A percentile compares a stretch with the other conserved stretches of the same genome.
Evolutionary conservation across 352 stramenopile genomes (phyloP).

Genomic region (Phytophthora boehmeriae): DNA sequence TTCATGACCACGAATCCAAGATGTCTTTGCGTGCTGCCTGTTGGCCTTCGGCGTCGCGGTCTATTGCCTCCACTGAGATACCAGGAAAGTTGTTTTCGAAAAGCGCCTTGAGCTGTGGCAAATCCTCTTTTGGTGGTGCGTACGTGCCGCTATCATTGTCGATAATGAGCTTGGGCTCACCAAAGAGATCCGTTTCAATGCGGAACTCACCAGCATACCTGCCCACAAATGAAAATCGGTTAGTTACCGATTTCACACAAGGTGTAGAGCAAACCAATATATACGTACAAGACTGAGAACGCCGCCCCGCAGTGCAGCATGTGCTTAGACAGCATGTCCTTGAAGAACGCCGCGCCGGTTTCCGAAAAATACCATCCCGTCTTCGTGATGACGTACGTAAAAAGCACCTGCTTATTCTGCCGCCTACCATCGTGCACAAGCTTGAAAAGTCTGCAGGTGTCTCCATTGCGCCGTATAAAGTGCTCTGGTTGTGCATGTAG

Average conservation of each 20-base stretch:
- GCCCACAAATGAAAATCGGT: constrained; percentile 2
- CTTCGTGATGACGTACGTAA: constrained; percentile 48
- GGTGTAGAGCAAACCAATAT: not conserved
- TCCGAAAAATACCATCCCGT: constrained; percentile 54
- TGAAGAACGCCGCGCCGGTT: constrained; percentile 46
- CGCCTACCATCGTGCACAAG: constrained; percentile 40
- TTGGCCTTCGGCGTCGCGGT: constrained; percentile 29
- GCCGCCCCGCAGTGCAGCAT: constrained; percentile 45
- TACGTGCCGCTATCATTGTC: constrained; percentile 53
- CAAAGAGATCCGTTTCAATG: constrained; percentile 33
- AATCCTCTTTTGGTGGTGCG: constrained; percentile 36
- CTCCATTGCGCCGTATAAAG: constrained; percentile 30
- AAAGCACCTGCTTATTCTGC: constrained; percentile 40
- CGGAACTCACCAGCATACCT: constrained; percentile 46
- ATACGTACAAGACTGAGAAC: constrained; percentile 41
- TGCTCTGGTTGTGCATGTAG: constrained; percentile 41
- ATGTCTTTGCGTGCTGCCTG: constrained; percentile 39
- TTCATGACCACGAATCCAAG: constrained; percentile 24
- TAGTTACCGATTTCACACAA: not conserved
- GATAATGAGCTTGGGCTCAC: constrained; percentile 43
- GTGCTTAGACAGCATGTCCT: constrained; percentile 55
- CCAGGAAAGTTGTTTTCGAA: constrained; percentile 46
- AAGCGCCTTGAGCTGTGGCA: constrained; percentile 39
- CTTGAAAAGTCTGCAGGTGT: constrained; percentile 41
- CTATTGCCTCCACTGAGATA: constrained; percentile 34